Percentiles rank a stretch among this genome's conserved stretches.
phyloP scores from a whole-genome alignment of 495 filamentous ascomycete species.

The Clavariopsis aquatica region DNA sequence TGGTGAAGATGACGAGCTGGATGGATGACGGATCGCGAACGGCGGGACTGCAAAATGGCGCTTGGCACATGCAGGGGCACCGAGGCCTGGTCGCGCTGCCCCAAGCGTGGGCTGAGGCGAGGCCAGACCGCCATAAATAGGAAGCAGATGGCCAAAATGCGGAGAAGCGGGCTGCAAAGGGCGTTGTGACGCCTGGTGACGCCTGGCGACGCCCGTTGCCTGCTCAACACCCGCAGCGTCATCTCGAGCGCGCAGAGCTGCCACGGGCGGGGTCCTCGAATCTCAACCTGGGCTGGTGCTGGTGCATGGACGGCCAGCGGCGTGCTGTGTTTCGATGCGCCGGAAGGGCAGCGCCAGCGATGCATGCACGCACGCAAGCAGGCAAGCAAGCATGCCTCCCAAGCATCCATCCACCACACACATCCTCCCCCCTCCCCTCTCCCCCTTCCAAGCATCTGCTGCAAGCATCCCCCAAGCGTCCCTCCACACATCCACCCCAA shows the following conservation, averaged over 20 bases:
- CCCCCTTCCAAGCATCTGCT: neutral
- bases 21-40: too few species aligned
- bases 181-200: neutral
- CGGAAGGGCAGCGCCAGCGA: neutral
- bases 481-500: too few species aligned
- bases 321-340: neutral
- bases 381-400: neutral
- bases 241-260: neutral
- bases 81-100: neutral
- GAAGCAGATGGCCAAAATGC: conserved; percentile 15
- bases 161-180: conserved; percentile 20
- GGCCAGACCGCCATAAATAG: conserved; percentile 23
- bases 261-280: neutral
- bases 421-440: neutral
- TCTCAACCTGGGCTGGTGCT: neutral
- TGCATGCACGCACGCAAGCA: neutral
- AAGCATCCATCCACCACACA: neutral
- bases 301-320: neutral
- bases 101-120: neutral
- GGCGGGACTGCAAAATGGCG: too few species aligned
- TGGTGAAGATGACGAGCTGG: too few species aligned
- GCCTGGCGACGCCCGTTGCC: neutral
- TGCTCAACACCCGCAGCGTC: neutral
- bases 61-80: too few species aligned
- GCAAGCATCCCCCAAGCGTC: neutral